Percentiles rank a stretch among this genome's conserved stretches.
Conservation (phyloP, 1,139 yeast genomes). For the Candida freyschussii region DNA sequence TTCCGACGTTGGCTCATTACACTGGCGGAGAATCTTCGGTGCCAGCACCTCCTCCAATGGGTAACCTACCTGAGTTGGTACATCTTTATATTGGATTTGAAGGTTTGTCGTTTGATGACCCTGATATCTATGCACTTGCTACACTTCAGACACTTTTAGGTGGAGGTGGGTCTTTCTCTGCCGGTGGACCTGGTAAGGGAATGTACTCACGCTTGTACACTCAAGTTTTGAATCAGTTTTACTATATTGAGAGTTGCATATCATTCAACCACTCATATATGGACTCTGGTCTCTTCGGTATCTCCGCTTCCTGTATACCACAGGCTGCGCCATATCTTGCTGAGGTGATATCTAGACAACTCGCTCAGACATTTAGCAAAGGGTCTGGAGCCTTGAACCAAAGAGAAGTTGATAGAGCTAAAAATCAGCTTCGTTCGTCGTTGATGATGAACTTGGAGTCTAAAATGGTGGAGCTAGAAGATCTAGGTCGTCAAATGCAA, state of each 20-base stretch:
- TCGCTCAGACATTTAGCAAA: constrained; percentile 45
- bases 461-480: constrained; percentile 87
- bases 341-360: constrained; percentile 74
- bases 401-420: constrained; percentile 80
- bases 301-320: constrained; percentile 79
- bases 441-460: constrained; percentile 90
- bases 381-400: constrained; percentile 56
- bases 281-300: constrained; percentile 89
- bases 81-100: constrained; percentile 88
- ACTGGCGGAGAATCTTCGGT: constrained; percentile 73
- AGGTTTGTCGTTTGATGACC: constrained; percentile 78
- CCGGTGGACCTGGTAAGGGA: constrained; percentile 99
- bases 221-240: constrained; percentile 84
- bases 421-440: constrained; percentile 86
- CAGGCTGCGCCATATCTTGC: constrained; percentile 81
- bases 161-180: constrained; percentile 96
- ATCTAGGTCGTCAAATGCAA: constrained; percentile 91
- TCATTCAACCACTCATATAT: constrained; percentile 88
- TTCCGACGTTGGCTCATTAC: constrained; percentile 50
- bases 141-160: constrained; percentile 90
- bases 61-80: constrained; percentile 48
- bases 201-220: constrained; percentile 95
- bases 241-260: constrained; percentile 84
- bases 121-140: constrained; percentile 88
- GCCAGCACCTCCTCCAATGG: constrained; percentile 41